Conservation (phyloP, 495 filamentous ascomycete species). For the Hyaloscypha finlandica region DNA sequence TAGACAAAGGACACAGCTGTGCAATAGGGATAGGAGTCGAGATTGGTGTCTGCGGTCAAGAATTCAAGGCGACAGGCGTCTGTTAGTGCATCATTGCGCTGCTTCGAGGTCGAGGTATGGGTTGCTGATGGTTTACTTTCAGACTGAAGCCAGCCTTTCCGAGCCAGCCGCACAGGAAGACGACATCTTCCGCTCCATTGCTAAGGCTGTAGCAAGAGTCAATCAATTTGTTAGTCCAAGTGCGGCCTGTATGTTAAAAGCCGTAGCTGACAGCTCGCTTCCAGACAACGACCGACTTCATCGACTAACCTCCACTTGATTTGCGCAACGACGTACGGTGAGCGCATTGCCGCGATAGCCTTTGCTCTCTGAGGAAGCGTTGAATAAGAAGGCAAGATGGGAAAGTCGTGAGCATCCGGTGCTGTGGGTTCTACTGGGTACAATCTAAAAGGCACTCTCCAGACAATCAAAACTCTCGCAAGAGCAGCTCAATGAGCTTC, state of each 20-base stretch:
- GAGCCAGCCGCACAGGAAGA: neutral
- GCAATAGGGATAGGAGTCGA: neutral
- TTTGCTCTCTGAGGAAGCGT: neutral
- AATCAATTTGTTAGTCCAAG: neutral
- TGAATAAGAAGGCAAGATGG: conserved; percentile 25
- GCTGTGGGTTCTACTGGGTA: neutral
- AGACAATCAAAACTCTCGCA: conserved; percentile 95
- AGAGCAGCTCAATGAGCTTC: conserved; percentile 90
- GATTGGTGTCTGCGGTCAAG: neutral
- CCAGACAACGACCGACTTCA: no score
- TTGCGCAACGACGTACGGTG: neutral
- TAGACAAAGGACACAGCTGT: neutral
- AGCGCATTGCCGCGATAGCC: neutral
- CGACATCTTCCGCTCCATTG: neutral
- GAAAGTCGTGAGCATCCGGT: conserved; percentile 28
- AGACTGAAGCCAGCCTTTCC: neutral
- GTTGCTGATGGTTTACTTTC: neutral
- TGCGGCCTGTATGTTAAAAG: neutral
- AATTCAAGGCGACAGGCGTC: neutral
- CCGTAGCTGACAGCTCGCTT: neutral
- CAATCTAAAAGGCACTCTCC: neutral
- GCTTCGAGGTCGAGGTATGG: neutral
- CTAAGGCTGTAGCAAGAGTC: neutral
- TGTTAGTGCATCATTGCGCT: neutral
- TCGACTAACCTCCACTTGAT: neutral